Base-by-base conservation (phyloP, 805 yeast species). In the Myxozyma monticola region DNA sequence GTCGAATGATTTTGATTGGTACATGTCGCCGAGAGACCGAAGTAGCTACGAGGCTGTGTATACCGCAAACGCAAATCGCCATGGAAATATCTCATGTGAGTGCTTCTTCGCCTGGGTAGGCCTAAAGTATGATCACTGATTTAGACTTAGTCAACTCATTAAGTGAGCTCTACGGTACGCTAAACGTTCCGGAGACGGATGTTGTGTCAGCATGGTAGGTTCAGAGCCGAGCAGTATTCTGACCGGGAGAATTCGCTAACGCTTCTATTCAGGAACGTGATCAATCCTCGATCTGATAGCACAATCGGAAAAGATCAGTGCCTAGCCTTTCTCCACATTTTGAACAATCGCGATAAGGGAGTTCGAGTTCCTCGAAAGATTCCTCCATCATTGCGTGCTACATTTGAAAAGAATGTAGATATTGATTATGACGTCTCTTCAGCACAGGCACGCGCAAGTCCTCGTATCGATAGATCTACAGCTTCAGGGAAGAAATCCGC, bases 301-400 rank as follows among this genome's bases (percentile, higher is more conserved):
- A 84, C 95, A 8, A 89, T 93, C 55, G 97, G 90, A 68, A 89
- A 85, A 62, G 98, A 93, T 69, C 98, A 95, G 67, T 82, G 89
- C 21, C 70, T 89, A 54, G 96, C 88, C 33, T 89, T 86, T 61
- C 74, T 93, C 55, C 99, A 93, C 69, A 88, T 90, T 58, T 75
- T 93, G 61, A 89, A 90, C 68, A 96, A 91, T 68, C 78, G 96
- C 59, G 87, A 86, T 62, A 81, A 84, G 51, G 89, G 89, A 35
- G 84, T 83, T 62, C 76, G 91, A 46, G 82, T 93, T 22, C 99
- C 99, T 35, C 75, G 93, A 50, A 84, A 89, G n/a, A 89, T 93
- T n/a, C 99, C 99, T 17, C 86, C 90, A 1, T 81, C 93, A 4
- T 73, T 93, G 57, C 77, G 96, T 37, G 96, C 97, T 14, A 87